Base-by-base conservation (phyloP, 768 basidiomycete genomes). In the Lactarius pseudohatsudake region DNA sequence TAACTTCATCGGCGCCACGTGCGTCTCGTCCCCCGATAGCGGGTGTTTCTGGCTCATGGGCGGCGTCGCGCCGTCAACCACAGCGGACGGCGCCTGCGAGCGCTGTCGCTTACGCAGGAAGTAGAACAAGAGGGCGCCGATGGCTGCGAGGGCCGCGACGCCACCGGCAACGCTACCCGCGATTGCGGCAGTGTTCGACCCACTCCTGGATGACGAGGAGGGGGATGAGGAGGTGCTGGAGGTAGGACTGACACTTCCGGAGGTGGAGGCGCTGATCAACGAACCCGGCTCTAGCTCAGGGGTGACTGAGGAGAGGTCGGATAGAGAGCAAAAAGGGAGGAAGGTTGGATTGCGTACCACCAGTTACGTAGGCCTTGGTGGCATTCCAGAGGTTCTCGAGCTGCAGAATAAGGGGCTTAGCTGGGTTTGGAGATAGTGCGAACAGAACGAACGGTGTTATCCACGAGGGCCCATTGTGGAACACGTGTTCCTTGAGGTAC, bases 121-220 rank as follows among this genome's bases (percentile, higher is more conserved):
- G 30, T 26, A 59, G 53, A 38, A 47, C 22, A 59, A 10, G 5
- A 56, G 2, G 16, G 20, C 28, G 5, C 2, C 43, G 2, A 41
- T 28, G 20, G 54, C 20, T 3, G 57, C 18, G 20, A 59, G 9
- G 1, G n/a, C 57, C n/a, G 20, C 54, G 20, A 67, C 11, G 9
- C 62, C 62, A 45, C 66, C 66, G 3, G 32, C 32, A 10, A 4
- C 59, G 10, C 53, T 58, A 7, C 64, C 53, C 2, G 22, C 58
- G 38, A 65, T 65, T 2, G 30, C 50, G 2, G 26, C 57, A 18
- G 36, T 10, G 38, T 53, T 58, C 13, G 57, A 15, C 45, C n/a
- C 32, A 1, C 22, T 22, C 7, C 20, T 11, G 7, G 45, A 5
- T 2, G 53, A 30, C 0, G 26, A 7, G 26, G 26, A 26, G 26